Base-by-base conservation (phyloP, 306 rosid species). In the Vigna reflexopilosa region DNA sequence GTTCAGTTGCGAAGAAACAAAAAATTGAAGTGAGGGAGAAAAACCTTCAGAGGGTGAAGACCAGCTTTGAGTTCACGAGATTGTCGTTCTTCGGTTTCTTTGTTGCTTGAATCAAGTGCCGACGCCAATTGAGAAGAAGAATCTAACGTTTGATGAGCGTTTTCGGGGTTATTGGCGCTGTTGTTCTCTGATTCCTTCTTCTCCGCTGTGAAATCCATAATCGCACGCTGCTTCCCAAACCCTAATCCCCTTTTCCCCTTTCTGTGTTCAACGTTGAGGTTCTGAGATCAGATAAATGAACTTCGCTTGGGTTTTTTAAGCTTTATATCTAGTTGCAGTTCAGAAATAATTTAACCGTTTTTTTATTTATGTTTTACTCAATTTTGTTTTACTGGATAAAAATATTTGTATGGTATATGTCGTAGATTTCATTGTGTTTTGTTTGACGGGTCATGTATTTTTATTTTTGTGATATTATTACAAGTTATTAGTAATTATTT, bases 21-120 rank as follows among this genome's bases (percentile, higher is more conserved):
- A 49, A 63, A 57, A 26, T 14, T 64, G 7, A 45, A 67, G 48
- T 10, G 42, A 9, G 24, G 65, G 15, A 57, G 48, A 47, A 4
- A 62, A 81, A 85, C 88, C 86, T 85, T 85, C 0, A 82, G 75
- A 7, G 88, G 88, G 59, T 79, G 88, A 85, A 85, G 86, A 54
- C 84, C 84, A 34, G 84, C 86, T 75, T 85, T 75, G 79, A 85
- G 85, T 40, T 81, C 88, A 63, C 83, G 86, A 6, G 83, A 56
- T 70, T 78, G 83, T 26, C 88, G 81, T 52, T 85, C 86, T 74
- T 85, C 88, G 28, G 72, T 69, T 78, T 78, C 88, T 81, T 73
- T 77, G 82, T 14, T 54, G 84, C 34, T 55, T 19, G 70, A 69
- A 51, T 81, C 87, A 28, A 12, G 24, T 32, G 47, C 6, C 2